Evolutionary conservation across 2,329 filamentous ascomycete species (phyloP), one percentile per base, ranked within the genome.

Genomic region (Lachnellula suecica): DNA sequence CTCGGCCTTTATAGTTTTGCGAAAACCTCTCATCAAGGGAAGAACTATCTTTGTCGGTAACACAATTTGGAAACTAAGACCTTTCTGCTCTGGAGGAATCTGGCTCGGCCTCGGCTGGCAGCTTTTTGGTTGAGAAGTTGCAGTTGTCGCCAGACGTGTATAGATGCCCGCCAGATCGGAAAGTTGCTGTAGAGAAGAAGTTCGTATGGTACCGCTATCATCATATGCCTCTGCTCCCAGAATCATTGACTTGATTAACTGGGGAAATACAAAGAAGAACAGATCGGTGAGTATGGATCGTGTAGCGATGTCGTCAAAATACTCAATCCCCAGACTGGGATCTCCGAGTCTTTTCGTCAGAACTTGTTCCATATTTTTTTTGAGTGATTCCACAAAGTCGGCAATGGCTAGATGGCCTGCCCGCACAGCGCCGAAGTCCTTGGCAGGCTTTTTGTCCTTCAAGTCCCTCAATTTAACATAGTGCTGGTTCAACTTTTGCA

Each of bases 231-330:
- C 40, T 19, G 34, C 41, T 41, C 15, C 52, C 22, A 49, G 22
- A 24, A 49, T 46, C 9, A 57, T 48, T 15, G 34, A 38, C 34
- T 48, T 19, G 5, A 56, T 22, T n/a, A 49, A 35, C 15, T 41
- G 22, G 11, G 54, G 54, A 13, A 56, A 15, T 9, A 53, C 20
- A 19, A 24, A 10, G 47, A 51, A 56, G 40, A 53, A 56, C 5
- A 56, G 13, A 29, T 56, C 53, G 6, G 4, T 20, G 10, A 55
- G 41, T 17, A 55, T 13, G 15, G 22, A 17, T 42, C 22, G 17
- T 9, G 40, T 42, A 6, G 5, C 10, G 13, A 13, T 19, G 37
- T 10, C 37, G 20, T 40, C 37, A 19, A 40, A 1, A 40, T 20
- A 40, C 17, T 22, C 37, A 19, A 40, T 40, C 15, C 25, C 29